Conservation (phyloP, 75 land plant species). For the Pseudotsuga menziesii region DNA sequence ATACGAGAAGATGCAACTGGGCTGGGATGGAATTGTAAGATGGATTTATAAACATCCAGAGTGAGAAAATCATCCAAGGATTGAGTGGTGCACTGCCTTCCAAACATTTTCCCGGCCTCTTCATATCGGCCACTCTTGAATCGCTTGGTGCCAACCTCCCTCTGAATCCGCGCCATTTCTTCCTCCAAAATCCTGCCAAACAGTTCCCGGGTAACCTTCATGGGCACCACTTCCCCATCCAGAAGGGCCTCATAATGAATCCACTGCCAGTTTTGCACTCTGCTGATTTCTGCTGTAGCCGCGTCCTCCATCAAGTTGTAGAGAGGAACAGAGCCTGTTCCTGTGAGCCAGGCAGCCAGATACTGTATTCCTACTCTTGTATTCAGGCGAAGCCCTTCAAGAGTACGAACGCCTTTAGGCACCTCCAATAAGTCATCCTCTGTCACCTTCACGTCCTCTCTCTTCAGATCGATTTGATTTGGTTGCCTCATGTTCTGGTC, state of each 20-base stretch:
- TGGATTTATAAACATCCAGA: slow-evolving; percentile 64
- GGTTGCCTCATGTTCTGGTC: slow-evolving; percentile 53
- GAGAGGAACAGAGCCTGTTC: slow-evolving; percentile 86
- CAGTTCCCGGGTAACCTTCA: slow-evolving; percentile 35
- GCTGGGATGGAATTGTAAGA: slow-evolving; percentile 48
- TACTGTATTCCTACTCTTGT: slow-evolving; percentile 87
- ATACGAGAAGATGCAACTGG: slow-evolving; percentile 34
- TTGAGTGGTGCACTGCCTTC: slow-evolving; percentile 53
- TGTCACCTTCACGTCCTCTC: slow-evolving; percentile 47
- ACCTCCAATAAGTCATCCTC: slow-evolving; percentile 68
- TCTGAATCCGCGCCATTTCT: slow-evolving; percentile 75
- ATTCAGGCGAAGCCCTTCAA: slow-evolving; percentile 85
- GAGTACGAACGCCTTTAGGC: slow-evolving; percentile 57
- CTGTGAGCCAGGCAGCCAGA: slow-evolving; percentile 84
- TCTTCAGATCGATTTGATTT: slow-evolving; percentile 58
- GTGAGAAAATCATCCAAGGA: slow-evolving; percentile 83
- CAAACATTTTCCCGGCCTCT: slow-evolving; percentile 73
- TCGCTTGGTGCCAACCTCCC: slow-evolving; percentile 66
- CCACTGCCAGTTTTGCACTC: slow-evolving; percentile 93
- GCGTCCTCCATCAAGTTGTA: slow-evolving; percentile 98
- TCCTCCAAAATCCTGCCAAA: slow-evolving; percentile 67
- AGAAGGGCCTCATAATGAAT: slow-evolving; percentile 46
- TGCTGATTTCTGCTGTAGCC: slow-evolving; percentile 84
- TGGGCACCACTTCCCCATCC: slow-evolving; percentile 45
- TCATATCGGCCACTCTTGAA: slow-evolving; percentile 62